Base-by-base conservation (phyloP, 2,329 filamentous ascomycete species). In the Aureobasidium mangrovei region DNA sequence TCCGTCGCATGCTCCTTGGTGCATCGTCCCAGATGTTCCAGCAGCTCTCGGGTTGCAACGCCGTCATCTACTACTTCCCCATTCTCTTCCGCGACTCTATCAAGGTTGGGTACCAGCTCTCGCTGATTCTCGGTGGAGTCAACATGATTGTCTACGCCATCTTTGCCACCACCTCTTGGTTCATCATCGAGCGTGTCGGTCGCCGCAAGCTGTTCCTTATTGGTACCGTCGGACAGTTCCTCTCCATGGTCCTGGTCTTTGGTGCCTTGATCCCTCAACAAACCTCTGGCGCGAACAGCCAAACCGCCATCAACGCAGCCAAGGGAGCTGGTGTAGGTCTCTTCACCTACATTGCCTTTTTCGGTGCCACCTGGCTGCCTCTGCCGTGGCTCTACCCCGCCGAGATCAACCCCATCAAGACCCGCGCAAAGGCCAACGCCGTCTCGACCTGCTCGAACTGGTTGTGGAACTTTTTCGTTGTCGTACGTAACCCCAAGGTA, bases 341-440 rank as follows among this genome's bases (percentile, higher is more conserved):
- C n/a, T 86, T 86, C 69, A 76, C 81, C 2, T 86, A 85, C 68
- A 86, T 86, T 61, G 81, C 81, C 3, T 81, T 81, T 48, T 86
- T 86, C 59, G 83, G 82, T 33, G 81, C 81, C 0, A 81, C 76
- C 7, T 65, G 63, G 63, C 57, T 66, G 1, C 63, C 62, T 24
- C 59, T 65, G n/a, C 64, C 63, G 4, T 66, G 64, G 64, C 56
- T 65, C 7, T 67, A 65, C 40, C 62, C 62, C 8, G 62, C 64
- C n/a, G 63, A 66, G 57, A 45, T 78, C 62, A 78, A 76, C 54
- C 77, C 77, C 4, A 72, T 79, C 64, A 76, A 76, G 65, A 80
- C 76, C 5, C 72, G 77, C 46, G 74, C 76, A 39, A 79, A 79
- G 68, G 77, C 76, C 39, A 79, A 79, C 62, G 76, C 77, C 1